Base-by-base conservation (phyloP, 2,329 filamentous ascomycete genomes). In the Rutstroemia sp. region DNA sequence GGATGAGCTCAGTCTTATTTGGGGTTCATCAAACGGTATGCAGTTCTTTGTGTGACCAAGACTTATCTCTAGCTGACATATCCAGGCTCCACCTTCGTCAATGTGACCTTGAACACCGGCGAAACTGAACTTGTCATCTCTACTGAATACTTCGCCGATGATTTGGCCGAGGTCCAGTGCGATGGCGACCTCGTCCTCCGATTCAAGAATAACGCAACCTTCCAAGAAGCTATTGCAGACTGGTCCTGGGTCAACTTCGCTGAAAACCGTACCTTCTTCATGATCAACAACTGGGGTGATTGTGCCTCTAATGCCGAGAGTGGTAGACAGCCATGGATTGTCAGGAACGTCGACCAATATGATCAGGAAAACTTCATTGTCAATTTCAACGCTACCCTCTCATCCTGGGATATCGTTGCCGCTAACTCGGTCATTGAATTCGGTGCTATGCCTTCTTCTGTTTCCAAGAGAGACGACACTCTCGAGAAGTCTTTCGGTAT, bases 311-410 rank as follows among this genome's bases (percentile, higher is more conserved):
- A 36, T 2, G 44, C 42, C 4, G 50, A 39, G 25, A 48, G 36
- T n/a, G 51, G 49, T 21, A 54, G 55, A 42, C 49, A 57, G 19
- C 55, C 55, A 48, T 57, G 55, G 55, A 19, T 57, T 25, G 44
- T 57, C n/a, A 23, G 34, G 7, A 46, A 46, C 17, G 34, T 54
- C 25, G 49, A 54, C 27, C 34, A 23, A 12, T 55, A 55, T 45
- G 51, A 57, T 23, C n/a, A 52, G 8, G 40, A 52, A 38, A 57
- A 48, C 19, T 53, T 57, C 27, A 54, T 53, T 7, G 55, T 54
- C 14, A 48, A 57, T 38, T 53, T 57, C 44, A 54, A 57, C 25
- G 55, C 55, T 30, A 54, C 55, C 8, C 50, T 48, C 5, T 34
- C 51, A 19, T 38, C 53, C 5, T 57, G 55, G 55, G 50, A 57